Evolutionary conservation across 495 filamentous ascomycete species (phyloP).

Genomic region (Cercophora scortea): DNA sequence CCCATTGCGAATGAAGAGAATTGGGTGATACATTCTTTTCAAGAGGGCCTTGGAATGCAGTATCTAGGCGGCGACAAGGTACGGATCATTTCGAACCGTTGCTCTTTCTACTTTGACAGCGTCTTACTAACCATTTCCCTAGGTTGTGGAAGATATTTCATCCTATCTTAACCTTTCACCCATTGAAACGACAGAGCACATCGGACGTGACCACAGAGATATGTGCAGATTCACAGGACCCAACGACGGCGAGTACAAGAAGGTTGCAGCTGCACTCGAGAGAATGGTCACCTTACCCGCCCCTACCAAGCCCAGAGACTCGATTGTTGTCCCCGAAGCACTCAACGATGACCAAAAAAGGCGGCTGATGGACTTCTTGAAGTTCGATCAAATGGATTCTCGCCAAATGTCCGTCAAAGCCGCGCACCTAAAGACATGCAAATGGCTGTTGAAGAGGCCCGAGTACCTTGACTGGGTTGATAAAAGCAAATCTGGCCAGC

Average conservation of each 20-base stretch:
- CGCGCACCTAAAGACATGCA: conserved; percentile 37
- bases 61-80: conserved; percentile 17
- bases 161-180: conserved; percentile 18
- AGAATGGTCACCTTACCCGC: neutral
- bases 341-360: conserved; percentile 7
- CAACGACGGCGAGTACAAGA: conserved; percentile 19
- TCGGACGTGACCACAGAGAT: conserved; percentile 28
- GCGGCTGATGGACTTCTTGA: conserved; percentile 22
- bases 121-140: neutral
- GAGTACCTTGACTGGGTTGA: conserved; percentile 45
- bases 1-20: conserved; percentile 14
- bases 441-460: conserved; percentile 36
- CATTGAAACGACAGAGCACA: conserved; percentile 21
- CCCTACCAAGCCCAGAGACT: neutral
- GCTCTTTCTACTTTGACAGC: neutral
- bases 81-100: neutral
- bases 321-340: neutral
- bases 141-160: conserved; percentile 31
- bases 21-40: conserved; percentile 31
- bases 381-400: conserved; percentile 30
- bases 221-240: conserved; percentile 33
- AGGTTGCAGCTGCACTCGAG: conserved; percentile 8
- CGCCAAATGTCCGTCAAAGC: conserved; percentile 29
- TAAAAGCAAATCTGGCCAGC: conserved; percentile 19
- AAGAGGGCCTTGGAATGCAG: conserved; percentile 20